Conservation (phyloP, 2,329 filamentous ascomycete species). For the Metarhizium robertsii region DNA sequence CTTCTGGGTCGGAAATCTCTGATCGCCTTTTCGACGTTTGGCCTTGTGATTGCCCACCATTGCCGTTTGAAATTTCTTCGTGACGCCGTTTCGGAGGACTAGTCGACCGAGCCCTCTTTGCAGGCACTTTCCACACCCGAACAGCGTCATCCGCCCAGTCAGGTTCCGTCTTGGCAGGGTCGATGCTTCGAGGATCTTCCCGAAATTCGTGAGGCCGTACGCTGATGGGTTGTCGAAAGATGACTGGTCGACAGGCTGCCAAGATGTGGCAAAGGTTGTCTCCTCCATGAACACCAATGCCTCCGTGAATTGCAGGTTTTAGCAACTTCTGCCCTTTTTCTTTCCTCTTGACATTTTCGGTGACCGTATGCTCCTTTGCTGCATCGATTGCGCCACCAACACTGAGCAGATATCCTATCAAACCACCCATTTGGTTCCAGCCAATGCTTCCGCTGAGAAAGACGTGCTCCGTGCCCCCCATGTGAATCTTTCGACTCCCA, state of each 20-base stretch:
- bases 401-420: constrained; percentile 78
- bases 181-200: constrained; percentile 26
- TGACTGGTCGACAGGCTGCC: constrained; percentile 74
- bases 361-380: constrained; percentile 30
- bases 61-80: constrained; percentile 8
- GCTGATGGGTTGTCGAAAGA: constrained; percentile 76
- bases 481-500: constrained; percentile 54
- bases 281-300: constrained; percentile 64
- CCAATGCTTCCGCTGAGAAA: constrained; percentile 72
- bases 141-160: constrained; percentile 70
- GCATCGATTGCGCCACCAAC: constrained; percentile 58
- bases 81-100: constrained; percentile 26
- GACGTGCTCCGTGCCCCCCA: constrained; percentile 62
- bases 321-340: constrained; percentile 26
- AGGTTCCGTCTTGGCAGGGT: constrained; percentile 34
- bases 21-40: constrained; percentile 5
- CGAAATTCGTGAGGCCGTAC: constrained; percentile 62
- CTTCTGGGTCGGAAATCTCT: constrained; percentile 18
- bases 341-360: constrained; percentile 30
- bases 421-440: constrained; percentile 71
- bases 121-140: constrained; percentile 74
- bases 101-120: constrained; percentile 20
- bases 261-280: constrained; percentile 72
- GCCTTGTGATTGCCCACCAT: not conserved
- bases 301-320: constrained; percentile 14